Evolutionary conservation across 495 filamentous ascomycete genomes (phyloP), one percentile per base, ranked within the genome.

Genomic region (Sabuloglossum arenarium): DNA sequence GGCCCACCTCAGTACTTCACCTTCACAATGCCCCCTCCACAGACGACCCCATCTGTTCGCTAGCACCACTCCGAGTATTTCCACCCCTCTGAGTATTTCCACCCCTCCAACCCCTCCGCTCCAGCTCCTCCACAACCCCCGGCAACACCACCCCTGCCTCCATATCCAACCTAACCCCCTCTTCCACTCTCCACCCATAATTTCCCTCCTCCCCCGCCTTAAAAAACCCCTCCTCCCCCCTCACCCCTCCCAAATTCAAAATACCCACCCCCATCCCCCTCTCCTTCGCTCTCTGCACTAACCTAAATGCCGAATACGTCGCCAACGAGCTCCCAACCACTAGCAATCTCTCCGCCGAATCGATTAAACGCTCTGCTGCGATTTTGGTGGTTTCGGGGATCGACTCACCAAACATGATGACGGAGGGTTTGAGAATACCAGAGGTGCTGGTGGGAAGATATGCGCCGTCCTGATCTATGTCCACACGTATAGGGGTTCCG

Each of bases 401-500:
- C 54, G 79, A 86, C 67, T 98, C 91, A 3, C 91, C 91, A 66
- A 98, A 98, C 86, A 98, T 94, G 53, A 84, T 79, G 0, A 98
- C 90, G 0, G 81, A 81, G 3, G 91, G 91, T 64, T 98, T 97
- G 43, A 98, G 62, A 16, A 98, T 77, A 0, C 87, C 88, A 1
- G 79, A 85, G 14, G 70, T 87, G 46, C 84, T 88, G 0, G 68
- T 66, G 1, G 75, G 61, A 53, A 70, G 67, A 85, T 80, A 94
- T 3, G 88, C 90, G 0, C 91, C 90, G 58, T 95, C 88, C 0
- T 59, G 56, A 59, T 95, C 90, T 6, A 87, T 76, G 55, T 85
- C 73, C 0, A 94, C 84, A 34, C 59, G 69, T 0, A 69, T 75
- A 50, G 58, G 67, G 0, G 64, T 72, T 0, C 81, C 84, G 62